A percentile compares a stretch with the other conserved stretches of the same genome.
phyloP scores from a whole-genome alignment of 768 basidiomycete species.

The Leucosporidium creatinivorum region DNA sequence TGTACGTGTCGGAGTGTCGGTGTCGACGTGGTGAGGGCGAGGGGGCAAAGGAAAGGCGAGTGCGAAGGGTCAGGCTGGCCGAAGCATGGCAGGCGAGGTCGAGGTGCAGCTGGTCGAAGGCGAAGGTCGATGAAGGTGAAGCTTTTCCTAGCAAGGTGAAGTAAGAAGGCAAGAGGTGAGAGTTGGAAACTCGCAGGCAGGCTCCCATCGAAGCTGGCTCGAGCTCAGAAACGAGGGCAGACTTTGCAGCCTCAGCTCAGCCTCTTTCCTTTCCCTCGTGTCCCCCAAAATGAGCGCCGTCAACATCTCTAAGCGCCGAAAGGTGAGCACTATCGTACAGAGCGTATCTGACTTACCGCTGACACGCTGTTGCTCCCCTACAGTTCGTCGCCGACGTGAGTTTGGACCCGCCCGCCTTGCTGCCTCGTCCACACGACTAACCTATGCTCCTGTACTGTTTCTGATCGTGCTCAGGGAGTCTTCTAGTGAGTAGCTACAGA shows the following conservation, averaged over 20 bases:
- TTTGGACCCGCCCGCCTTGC: neutral
- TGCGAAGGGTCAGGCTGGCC: too few species aligned
- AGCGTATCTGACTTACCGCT: neutral
- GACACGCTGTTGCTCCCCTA: neutral
- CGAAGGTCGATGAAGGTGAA: neutral
- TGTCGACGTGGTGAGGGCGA: too few species aligned
- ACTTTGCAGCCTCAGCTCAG: neutral
- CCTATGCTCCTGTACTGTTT: neutral
- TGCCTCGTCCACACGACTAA: neutral
- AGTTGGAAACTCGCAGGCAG: too few species aligned
- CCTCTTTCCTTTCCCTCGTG: constrained; percentile 7
- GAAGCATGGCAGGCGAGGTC: too few species aligned
- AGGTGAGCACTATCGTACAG: constrained; percentile 14
- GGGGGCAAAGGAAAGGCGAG: too few species aligned
- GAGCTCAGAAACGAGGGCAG: neutral
- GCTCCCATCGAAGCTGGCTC: neutral
- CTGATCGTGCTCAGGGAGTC: constrained; percentile 18
- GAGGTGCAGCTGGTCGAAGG: neutral
- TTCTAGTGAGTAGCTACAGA: constrained; percentile 25
- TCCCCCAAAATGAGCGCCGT: constrained; percentile 24
- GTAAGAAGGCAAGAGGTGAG: neutral
- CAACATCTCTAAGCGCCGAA: constrained; percentile 38
- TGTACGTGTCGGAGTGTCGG: too few species aligned
- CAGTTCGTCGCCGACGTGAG: constrained; percentile 35
- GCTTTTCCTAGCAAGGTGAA: neutral